Conservation (phyloP, 345 rosid genomes). For the Cardamine chenopodiifolia region DNA sequence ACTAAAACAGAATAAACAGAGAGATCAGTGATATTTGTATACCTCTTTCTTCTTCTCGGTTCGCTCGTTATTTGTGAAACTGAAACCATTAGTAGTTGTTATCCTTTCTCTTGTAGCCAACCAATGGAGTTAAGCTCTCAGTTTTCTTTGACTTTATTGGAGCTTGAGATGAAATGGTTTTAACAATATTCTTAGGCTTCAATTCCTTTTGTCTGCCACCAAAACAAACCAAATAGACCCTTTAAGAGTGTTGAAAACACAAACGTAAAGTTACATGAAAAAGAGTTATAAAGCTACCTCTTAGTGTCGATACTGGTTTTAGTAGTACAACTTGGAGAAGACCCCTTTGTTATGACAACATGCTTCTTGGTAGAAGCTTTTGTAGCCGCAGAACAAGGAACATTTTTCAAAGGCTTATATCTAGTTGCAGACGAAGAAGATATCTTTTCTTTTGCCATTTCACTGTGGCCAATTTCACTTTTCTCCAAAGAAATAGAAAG, state of each 20-base stretch:
- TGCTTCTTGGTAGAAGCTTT: slow-evolving; percentile 38
- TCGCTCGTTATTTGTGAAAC: slow-evolving; percentile 57
- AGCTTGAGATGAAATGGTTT: slow-evolving; percentile 49
- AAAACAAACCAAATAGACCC: slow-evolving; percentile 31
- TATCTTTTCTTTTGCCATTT: background rate
- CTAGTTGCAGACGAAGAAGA: background rate
- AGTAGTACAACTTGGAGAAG: slow-evolving; percentile 45
- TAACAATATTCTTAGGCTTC: slow-evolving; percentile 42
- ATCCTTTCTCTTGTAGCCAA: slow-evolving; percentile 46
- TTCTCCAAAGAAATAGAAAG: slow-evolving; percentile 26
- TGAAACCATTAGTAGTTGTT: slow-evolving; percentile 48
- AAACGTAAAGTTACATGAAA: background rate
- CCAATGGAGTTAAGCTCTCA: slow-evolving; percentile 42
- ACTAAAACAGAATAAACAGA: slow-evolving; percentile 23
- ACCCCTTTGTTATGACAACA: slow-evolving; percentile 46
- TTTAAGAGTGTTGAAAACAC: slow-evolving; percentile 3
- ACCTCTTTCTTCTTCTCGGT: slow-evolving; percentile 77
- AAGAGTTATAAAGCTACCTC: slow-evolving; percentile 49
- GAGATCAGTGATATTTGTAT: too few species aligned
- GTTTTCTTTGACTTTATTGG: slow-evolving; percentile 45
- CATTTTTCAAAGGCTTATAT: slow-evolving; percentile 7
- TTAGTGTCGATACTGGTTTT: slow-evolving; percentile 44
- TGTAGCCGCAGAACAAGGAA: background rate
- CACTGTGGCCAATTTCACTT: background rate
- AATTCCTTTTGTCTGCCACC: slow-evolving; percentile 53